Evolutionary conservation across 352 stramenopile genomes (phyloP), one percentile per base, ranked within the genome.

Genomic region (Globisporangium acanthophoron): DNA sequence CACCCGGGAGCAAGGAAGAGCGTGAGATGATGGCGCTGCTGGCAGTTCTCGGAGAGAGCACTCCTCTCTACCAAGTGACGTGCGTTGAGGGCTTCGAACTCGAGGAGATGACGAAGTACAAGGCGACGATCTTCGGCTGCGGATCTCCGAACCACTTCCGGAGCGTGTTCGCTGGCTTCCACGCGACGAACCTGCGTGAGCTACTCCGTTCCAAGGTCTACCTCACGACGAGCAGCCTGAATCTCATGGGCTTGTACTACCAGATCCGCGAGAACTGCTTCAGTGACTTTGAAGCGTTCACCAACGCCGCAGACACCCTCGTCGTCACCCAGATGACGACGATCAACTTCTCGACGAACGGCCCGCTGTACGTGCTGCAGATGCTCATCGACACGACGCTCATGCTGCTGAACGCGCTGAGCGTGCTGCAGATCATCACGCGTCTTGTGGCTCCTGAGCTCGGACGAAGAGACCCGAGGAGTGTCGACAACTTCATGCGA

Each of bases 61-160:
- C 61, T 1, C 78, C 76, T 6, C 56, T 82, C 5, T 75, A 59
- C 0, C 53, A 51, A 1, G 61, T 78, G 31, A 65, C 77, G 6
- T 87, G 78, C 47, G 72, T 85, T 39, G 74, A 84, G 48, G 74
- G 66, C 5, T 78, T 88, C 35, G 27, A 73, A 27, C 61, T 53
- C 3, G 66, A 59, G 35, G 73, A 66, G 3, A 20, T 57, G 2
- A 65, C 58, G 1, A 29, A 31, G 16, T 69, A 80, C 55, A 67
- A 52, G 40, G 18, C 66, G 7, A 55, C 54, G 21, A 61, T 74
- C 39, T 78, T 66, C 53, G 69, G 73, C 21, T 83, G 73, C 41
- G 66, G 63, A 3, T 74, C 57, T 50, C 62, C 69, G 12, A 78
- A 47, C 48, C 66, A 69, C 52, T 73, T 62, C 51, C 62, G 33